These are phyloP conservation scores for Alternaria consortialis DNA, from an alignment of 2,329 filamentous ascomycete genomes.

Conservation along the genomic window DNA sequence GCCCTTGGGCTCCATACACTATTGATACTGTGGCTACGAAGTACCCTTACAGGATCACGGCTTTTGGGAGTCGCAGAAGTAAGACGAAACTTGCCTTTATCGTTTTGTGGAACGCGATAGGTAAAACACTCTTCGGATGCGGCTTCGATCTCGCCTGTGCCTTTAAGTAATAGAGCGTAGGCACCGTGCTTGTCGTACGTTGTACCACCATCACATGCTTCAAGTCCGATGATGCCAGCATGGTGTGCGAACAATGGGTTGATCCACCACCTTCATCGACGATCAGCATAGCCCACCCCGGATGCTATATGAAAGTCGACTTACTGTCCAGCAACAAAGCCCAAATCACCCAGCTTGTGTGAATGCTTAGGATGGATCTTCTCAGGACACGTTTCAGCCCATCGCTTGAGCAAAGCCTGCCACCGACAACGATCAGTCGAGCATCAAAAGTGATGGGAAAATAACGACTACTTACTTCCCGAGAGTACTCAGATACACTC, in stretches of 20 bases:
- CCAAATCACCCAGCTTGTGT: conserved; percentile 52
- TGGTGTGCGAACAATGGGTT: conserved; percentile 58
- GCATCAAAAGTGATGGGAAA: not conserved
- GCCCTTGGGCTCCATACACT: conserved; percentile 58
- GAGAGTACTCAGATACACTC: conserved; percentile 48
- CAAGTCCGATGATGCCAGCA: conserved; percentile 58
- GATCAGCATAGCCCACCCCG: conserved; percentile 6
- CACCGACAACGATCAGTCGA: not conserved
- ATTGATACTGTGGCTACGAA: conserved; percentile 56
- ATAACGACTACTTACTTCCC: conserved; percentile 41
- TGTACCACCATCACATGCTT: conserved; percentile 54
- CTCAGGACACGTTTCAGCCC: conserved; percentile 44
- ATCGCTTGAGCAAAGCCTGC: conserved; percentile 47
- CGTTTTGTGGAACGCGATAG: conserved; percentile 52
- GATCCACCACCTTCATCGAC: conserved; percentile 60
- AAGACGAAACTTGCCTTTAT: conserved; percentile 56
- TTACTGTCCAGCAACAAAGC: conserved; percentile 58
- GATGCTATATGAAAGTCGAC: conserved; percentile 18
- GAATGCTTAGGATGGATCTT: conserved; percentile 42
- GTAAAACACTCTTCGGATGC: conserved; percentile 49
- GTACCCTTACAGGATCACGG: conserved; percentile 54
- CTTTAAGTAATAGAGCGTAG: conserved; percentile 57
- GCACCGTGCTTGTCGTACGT: conserved; percentile 54
- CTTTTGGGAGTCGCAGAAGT: conserved; percentile 54
- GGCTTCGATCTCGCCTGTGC: conserved; percentile 50